phyloP scores from a whole-genome alignment of 768 basidiomycete genomes.

The Pluteus cervinus region DNA sequence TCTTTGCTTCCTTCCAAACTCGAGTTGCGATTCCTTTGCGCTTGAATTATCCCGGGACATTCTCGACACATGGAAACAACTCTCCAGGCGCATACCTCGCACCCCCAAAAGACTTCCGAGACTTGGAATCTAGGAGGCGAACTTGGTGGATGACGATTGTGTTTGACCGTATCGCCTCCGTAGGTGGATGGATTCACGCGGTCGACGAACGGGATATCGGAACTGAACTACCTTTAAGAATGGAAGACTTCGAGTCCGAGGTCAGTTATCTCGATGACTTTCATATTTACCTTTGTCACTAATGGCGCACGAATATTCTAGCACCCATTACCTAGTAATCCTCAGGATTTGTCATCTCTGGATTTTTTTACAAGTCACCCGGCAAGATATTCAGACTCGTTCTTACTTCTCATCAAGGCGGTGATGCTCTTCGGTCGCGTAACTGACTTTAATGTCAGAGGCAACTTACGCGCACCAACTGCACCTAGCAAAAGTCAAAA shows the following conservation, averaged over 20 bases:
- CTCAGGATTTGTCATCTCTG: constrained; percentile 61
- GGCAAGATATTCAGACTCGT: constrained; percentile 76
- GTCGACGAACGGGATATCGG: constrained; percentile 82
- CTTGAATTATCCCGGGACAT: constrained; percentile 82
- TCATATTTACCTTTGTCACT: neutral
- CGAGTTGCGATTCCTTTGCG: constrained; percentile 77
- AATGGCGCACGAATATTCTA: constrained; percentile 22
- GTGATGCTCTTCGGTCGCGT: constrained; percentile 83
- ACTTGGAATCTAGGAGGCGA: constrained; percentile 71
- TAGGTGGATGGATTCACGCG: constrained; percentile 83
- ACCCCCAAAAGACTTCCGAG: constrained; percentile 69
- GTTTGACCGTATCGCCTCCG: constrained; percentile 77
- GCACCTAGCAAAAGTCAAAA: constrained; percentile 68
- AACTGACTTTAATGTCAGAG: constrained; percentile 79
- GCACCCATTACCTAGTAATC: constrained; percentile 61
- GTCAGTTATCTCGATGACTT: constrained; percentile 33
- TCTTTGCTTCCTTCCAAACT: constrained; percentile 82
- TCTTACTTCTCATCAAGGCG: constrained; percentile 74
- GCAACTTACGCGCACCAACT: constrained; percentile 60
- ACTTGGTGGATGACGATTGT: constrained; percentile 92
- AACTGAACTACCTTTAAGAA: constrained; percentile 74
- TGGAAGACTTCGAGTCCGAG: constrained; percentile 70
- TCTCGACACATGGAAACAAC: constrained; percentile 56
- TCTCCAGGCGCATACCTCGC: constrained; percentile 78
- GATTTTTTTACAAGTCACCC: constrained; percentile 68